These are phyloP conservation scores for Micromonas pusilla DNA, from an alignment of 139 green algal species.

Conservation along the genomic window DNA sequence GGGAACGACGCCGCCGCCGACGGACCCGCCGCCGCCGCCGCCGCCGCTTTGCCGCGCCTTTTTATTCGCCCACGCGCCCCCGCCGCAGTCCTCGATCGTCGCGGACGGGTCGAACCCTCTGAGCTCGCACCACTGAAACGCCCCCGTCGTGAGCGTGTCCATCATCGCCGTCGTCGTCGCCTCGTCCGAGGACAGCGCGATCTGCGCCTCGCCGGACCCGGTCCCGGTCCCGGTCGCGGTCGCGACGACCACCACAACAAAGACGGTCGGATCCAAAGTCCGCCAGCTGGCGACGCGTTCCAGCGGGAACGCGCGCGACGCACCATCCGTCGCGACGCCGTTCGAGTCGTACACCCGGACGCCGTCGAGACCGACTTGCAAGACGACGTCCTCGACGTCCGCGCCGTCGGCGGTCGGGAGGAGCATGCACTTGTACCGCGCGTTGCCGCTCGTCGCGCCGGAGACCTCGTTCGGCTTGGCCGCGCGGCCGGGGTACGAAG, in stretches of 20 bases:
- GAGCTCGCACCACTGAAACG: conserved; percentile 27
- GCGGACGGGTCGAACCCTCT: background rate
- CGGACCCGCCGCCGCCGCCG: too few relatives aligned
- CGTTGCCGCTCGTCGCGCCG: background rate
- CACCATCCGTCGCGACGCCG: background rate
- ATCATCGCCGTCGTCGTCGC: conserved; percentile 2
- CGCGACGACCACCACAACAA: background rate
- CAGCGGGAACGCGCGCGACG: background rate
- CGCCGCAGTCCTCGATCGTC: background rate
- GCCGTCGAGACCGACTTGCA: conserved; percentile 13
- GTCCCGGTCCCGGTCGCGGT: background rate
- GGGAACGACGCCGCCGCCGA: background rate
- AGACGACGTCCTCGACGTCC: conserved; percentile 1
- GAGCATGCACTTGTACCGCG: background rate
- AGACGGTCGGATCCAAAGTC: background rate
- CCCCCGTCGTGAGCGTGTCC: background rate
- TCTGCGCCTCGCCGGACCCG: too few relatives aligned
- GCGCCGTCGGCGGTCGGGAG: background rate
- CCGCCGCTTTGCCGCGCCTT: background rate
- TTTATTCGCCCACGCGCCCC: conserved; percentile 1
- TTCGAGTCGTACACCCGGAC: background rate
- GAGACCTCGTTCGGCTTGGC: conserved; percentile 8
- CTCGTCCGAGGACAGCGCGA: background rate
- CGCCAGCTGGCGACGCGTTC: background rate
- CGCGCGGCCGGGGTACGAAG: background rate